Conservation (phyloP, 106 monocot species). For the Dioscorea zingiberensis region DNA sequence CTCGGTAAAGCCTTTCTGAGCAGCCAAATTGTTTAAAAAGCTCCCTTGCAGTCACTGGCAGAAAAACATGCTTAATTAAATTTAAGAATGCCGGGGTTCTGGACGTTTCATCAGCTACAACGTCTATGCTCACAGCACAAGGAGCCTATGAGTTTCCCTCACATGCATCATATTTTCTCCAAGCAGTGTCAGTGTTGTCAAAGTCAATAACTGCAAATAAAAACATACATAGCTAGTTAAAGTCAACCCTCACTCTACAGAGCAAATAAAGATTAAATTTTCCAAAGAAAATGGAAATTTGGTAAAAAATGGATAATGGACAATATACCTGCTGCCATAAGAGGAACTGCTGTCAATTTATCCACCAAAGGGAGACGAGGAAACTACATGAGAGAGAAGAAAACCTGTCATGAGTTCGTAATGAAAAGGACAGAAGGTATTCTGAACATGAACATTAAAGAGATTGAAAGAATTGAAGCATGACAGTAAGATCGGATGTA, state of each 20-base stretch:
- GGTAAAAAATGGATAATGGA: neutral
- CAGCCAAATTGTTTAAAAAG: conserved; percentile 62
- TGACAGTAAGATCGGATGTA: conserved; percentile 19
- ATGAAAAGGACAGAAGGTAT: neutral
- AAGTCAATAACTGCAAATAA: conserved; percentile 62
- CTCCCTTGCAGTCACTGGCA: conserved; percentile 75
- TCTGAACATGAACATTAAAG: neutral
- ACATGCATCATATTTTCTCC: conserved; percentile 84
- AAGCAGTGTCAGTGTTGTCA: conserved; percentile 66
- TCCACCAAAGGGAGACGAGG: conserved; percentile 44
- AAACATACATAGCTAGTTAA: conserved; percentile 6
- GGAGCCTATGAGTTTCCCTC: conserved; percentile 24
- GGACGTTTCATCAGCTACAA: conserved; percentile 13
- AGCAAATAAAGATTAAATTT: neutral
- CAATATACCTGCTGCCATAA: conserved; percentile 54
- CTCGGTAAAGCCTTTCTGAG: conserved; percentile 52
- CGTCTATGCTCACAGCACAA: conserved; percentile 12
- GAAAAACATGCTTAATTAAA: conserved; percentile 19
- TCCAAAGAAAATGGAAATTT: neutral
- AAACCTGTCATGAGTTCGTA: neutral
- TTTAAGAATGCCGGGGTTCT: neutral
- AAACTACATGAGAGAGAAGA: conserved; percentile 28
- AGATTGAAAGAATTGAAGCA: neutral
- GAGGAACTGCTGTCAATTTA: conserved; percentile 53
- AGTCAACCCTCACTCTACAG: neutral